Evolutionary conservation across 2,329 filamentous ascomycete species (phyloP).

Genomic region (Coniella lustricola): DNA sequence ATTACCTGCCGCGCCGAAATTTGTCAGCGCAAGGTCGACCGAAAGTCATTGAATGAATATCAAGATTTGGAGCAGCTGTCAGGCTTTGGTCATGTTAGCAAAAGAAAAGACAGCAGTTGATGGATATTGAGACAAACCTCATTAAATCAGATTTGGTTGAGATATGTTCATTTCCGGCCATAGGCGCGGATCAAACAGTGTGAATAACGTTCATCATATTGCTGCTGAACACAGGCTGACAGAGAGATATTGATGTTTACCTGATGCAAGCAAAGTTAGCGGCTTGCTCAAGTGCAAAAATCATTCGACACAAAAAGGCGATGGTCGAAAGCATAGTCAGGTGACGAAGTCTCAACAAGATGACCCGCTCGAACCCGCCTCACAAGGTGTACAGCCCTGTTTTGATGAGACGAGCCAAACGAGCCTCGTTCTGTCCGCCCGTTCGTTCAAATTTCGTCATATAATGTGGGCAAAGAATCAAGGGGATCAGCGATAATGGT

Average conservation of each 20-base stretch:
- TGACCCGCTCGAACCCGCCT: conserved; percentile 39
- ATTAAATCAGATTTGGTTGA: conserved; percentile 49
- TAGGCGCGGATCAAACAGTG: conserved; percentile 49
- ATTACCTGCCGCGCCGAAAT: conserved; percentile 9
- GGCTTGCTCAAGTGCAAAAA: conserved; percentile 6
- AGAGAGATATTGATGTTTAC: conserved; percentile 16
- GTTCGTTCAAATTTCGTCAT: conserved; percentile 64
- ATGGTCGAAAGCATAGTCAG: conserved; percentile 38
- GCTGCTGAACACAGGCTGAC: conserved; percentile 13
- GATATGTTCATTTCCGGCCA: conserved; percentile 45
- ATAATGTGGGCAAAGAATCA: conserved; percentile 15
- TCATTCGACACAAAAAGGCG: conserved; percentile 14
- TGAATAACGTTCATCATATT: conserved; percentile 52
- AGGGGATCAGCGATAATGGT: conserved; percentile 16
- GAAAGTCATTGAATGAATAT: conserved; percentile 1
- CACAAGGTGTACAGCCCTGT: conserved; percentile 58
- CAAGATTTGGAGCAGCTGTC: conserved; percentile 13
- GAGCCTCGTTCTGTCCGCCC: conserved; percentile 59
- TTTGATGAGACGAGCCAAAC: conserved; percentile 38
- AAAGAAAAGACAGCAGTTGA: no score
- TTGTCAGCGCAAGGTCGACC: conserved; percentile 6
- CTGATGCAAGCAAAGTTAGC: conserved; percentile 16
- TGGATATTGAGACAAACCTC: conserved; percentile 27
- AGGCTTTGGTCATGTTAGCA: conserved; percentile 12
- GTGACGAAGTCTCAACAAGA: conserved; percentile 62